Conservation (phyloP, 176 grass and related monocot species). For the Phyllostachys edulis region DNA sequence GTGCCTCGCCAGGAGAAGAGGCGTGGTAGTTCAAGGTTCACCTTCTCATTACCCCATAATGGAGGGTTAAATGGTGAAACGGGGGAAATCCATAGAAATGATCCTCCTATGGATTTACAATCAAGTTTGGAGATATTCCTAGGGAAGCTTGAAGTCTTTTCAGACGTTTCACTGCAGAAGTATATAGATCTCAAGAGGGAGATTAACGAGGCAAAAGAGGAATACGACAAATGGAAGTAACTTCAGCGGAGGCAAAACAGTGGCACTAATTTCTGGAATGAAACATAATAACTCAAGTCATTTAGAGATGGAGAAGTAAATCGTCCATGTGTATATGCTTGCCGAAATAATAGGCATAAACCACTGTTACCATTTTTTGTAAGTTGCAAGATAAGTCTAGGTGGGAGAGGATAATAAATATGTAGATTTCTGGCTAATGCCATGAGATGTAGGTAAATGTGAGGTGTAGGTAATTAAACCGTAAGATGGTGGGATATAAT, state of each 20-base stretch:
- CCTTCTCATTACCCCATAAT: constrained; percentile 48
- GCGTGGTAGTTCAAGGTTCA: constrained; percentile 49
- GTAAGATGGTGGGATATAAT: constrained; percentile 6
- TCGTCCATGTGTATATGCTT: constrained; percentile 30
- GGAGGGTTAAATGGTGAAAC: constrained; percentile 26
- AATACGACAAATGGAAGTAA: constrained; percentile 39
- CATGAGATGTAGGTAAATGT: constrained; percentile 39
- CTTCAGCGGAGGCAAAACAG: background rate
- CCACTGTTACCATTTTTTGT: constrained; percentile 20
- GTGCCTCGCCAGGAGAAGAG: constrained; percentile 67
- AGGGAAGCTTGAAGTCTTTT: constrained; percentile 51
- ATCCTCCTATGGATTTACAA: constrained; percentile 53
- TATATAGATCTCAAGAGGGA: constrained; percentile 51
- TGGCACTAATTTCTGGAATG: constrained; percentile 26
- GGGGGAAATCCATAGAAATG: constrained; percentile 37
- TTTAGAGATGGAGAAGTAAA: constrained; percentile 37
- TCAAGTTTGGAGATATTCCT: constrained; percentile 66
- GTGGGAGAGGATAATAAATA: constrained; percentile 32
- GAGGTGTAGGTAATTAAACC: constrained; percentile 36
- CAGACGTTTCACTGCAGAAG: constrained; percentile 42
- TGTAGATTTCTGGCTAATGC: constrained; percentile 27
- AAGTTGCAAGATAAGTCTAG: constrained; percentile 40
- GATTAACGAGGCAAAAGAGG: constrained; percentile 30
- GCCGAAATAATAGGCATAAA: constrained; percentile 34
- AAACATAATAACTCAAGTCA: constrained; percentile 13